These are phyloP conservation scores for Senna tora DNA, from an alignment of 306 rosid species.

Conservation along the genomic window DNA sequence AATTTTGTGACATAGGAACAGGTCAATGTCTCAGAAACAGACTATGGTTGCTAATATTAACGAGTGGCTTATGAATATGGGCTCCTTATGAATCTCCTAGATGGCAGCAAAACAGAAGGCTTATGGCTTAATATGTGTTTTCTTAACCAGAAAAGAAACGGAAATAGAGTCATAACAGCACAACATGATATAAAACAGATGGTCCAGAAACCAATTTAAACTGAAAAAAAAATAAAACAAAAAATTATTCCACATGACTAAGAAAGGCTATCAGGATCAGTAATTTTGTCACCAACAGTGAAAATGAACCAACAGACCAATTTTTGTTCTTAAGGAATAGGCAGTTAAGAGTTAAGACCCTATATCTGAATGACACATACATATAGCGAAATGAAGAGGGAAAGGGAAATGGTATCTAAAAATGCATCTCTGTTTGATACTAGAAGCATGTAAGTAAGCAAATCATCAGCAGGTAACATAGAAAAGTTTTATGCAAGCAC, in stretches of 20 bases:
- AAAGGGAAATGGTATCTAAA: background rate
- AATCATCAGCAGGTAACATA: background rate
- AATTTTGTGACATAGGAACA: conserved; percentile 23
- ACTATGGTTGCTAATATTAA: background rate
- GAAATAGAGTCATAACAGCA: conserved; percentile 25
- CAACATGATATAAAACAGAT: conserved; percentile 10
- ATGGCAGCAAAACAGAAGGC: conserved; percentile 12
- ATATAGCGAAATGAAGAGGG: background rate
- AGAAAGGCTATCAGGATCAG: conserved; percentile 8
- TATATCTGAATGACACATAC: background rate
- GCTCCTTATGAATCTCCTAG: conserved; percentile 17
- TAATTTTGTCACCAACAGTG: background rate
- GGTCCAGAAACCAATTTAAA: conserved; percentile 22
- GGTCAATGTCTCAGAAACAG: conserved; percentile 12
- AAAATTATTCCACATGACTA: conserved; percentile 22
- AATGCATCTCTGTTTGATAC: background rate
- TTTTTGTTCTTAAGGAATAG: background rate
- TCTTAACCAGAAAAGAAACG: conserved; percentile 2
- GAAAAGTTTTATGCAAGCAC: background rate
- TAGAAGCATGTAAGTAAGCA: conserved; percentile 3
- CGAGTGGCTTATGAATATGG: background rate
- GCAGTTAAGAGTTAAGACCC: background rate
- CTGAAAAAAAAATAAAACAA: background rate
- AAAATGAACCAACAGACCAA: conserved; percentile 2
- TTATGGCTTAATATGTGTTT: conserved; percentile 10